Conservation (phyloP, 2,329 filamentous ascomycete species). For the Trichoderma atroviride region DNA sequence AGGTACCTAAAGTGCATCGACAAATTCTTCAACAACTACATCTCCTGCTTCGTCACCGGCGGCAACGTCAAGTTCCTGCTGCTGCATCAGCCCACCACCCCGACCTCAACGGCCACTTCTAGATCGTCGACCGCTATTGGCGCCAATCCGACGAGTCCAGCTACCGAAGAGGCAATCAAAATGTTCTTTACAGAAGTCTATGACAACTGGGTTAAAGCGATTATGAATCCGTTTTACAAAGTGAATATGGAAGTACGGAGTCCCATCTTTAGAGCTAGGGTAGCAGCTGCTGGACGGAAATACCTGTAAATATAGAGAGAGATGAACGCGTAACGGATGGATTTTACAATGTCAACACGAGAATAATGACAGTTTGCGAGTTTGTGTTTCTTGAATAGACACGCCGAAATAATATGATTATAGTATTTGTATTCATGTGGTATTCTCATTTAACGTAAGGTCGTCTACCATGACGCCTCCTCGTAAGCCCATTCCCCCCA, state of each 20-base stretch:
- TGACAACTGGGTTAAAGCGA: conserved; percentile 93
- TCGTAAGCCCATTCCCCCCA: conserved; percentile 38
- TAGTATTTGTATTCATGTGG: conserved; percentile 28
- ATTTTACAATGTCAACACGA: conserved; percentile 14
- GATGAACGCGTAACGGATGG: not conserved
- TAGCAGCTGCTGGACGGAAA: conserved; percentile 88
- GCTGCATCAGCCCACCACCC: conserved; percentile 74
- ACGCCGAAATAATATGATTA: conserved; percentile 3
- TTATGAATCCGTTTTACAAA: conserved; percentile 95
- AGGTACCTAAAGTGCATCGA: conserved; percentile 98
- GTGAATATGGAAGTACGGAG: conserved; percentile 84
- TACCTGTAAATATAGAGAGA: conserved; percentile 65
- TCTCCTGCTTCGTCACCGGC: conserved; percentile 91
- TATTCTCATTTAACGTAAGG: conserved; percentile 32
- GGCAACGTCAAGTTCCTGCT: conserved; percentile 93
- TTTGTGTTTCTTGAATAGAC: not conserved
- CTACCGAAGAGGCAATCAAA: conserved; percentile 92
- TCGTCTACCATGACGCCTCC: conserved; percentile 43
- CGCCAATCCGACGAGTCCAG: conserved; percentile 82
- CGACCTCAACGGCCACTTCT: conserved; percentile 46
- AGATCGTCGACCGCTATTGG: conserved; percentile 71
- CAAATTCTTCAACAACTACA: conserved; percentile 93
- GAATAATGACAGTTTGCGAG: not conserved
- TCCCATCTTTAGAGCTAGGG: conserved; percentile 79
- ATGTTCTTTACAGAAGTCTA: conserved; percentile 96